Conservation (phyloP, 441 rosid species). For the Macaranga tanarius region DNA sequence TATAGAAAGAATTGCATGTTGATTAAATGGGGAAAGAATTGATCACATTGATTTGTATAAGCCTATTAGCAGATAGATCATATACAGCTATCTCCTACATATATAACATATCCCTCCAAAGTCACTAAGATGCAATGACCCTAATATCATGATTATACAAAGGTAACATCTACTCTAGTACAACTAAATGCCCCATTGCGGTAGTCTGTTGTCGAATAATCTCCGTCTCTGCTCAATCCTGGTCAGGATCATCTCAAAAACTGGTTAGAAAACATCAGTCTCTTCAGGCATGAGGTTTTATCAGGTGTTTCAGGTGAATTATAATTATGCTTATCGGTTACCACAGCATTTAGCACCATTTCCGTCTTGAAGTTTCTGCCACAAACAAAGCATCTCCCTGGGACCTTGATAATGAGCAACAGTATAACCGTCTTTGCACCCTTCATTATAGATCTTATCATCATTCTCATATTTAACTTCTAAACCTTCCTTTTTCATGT, state of each 20-base stretch:
- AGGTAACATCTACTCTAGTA: neutral
- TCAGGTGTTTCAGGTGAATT: neutral
- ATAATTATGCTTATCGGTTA: conserved; percentile 30
- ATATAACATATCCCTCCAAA: neutral
- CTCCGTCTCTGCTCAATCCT: conserved; percentile 7
- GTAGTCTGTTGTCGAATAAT: neutral
- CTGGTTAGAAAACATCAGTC: conserved; percentile 4
- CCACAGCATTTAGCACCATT: conserved; percentile 75
- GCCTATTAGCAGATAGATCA: conserved; percentile 6
- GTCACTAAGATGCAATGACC: neutral
- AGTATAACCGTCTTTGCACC: conserved; percentile 83
- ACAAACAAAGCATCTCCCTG: conserved; percentile 82
- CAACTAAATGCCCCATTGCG: neutral
- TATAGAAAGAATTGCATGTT: neutral
- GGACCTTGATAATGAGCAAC: conserved; percentile 97
- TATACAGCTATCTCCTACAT: conserved; percentile 17
- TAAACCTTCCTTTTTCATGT: conserved; percentile 65
- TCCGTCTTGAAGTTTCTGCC: conserved; percentile 85
- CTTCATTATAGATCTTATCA: conserved; percentile 59
- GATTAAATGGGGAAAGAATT: neutral
- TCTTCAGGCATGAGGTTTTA: neutral
- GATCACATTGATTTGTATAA: neutral
- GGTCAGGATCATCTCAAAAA: conserved; percentile 18
- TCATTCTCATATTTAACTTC: conserved; percentile 66
- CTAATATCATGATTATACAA: conserved; percentile 7